A percentile compares a stretch with the other conserved stretches of the same genome.
phyloP scores from a whole-genome alignment of 805 yeast species.

The Kodamaea sagamina region DNA sequence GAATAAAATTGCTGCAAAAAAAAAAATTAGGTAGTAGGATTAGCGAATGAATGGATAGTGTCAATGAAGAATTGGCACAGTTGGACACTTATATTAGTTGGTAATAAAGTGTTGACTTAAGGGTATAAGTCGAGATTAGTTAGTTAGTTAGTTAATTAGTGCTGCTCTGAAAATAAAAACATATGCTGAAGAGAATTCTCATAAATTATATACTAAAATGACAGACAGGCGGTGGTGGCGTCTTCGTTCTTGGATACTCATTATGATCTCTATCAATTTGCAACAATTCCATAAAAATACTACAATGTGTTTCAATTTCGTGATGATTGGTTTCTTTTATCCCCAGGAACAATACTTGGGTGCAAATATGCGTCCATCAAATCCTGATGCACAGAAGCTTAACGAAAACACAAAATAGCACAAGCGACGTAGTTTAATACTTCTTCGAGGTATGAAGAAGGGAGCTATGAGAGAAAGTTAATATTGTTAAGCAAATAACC shows the following conservation, averaged over 20 bases:
- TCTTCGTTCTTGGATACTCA: neutral
- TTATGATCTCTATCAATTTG: neutral
- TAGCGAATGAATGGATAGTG: neutral
- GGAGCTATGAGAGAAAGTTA: no score
- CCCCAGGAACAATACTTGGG: neutral
- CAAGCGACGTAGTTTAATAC: no score
- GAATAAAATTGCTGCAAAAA: neutral
- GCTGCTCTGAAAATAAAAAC: no score
- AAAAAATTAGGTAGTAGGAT: neutral
- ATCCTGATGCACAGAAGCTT: slow-evolving; percentile 1
- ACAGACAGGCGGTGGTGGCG: neutral
- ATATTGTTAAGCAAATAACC: no score
- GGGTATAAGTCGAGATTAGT: slow-evolving; percentile 4
- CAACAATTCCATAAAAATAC: neutral
- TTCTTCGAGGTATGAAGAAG: no score
- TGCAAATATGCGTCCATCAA: slow-evolving; percentile 1
- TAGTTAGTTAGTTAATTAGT: no score
- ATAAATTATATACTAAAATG: neutral
- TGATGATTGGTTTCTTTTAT: neutral
- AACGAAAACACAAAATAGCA: neutral
- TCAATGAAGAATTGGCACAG: neutral
- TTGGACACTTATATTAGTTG: neutral
- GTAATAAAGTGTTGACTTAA: neutral
- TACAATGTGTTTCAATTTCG: slow-evolving; percentile 4
- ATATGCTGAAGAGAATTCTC: neutral